phyloP scores from a whole-genome alignment of 805 yeast genomes.

The Debaryomyces castellii region DNA sequence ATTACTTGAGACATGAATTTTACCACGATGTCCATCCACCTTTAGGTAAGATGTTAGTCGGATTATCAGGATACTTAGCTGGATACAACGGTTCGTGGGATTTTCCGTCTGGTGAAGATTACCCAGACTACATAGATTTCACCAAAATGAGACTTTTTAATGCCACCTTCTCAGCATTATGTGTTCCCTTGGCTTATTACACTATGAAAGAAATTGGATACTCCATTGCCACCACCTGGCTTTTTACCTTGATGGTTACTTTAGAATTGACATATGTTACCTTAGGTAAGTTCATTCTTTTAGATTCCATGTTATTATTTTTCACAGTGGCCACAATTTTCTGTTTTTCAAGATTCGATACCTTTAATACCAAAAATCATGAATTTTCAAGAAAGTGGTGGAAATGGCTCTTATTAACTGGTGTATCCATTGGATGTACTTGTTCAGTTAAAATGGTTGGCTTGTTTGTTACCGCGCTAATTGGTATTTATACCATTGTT shows the following conservation, averaged over 20 bases:
- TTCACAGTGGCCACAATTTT: constrained; percentile 79
- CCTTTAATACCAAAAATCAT: constrained; percentile 43
- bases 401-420: constrained; percentile 86
- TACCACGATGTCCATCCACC: constrained; percentile 90
- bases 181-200: constrained; percentile 70
- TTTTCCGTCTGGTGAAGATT: constrained; percentile 64
- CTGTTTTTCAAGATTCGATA: constrained; percentile 71
- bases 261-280: constrained; percentile 70
- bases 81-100: constrained; percentile 79
- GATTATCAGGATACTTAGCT: constrained; percentile 76
- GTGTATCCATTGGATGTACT: constrained; percentile 83
- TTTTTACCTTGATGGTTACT: constrained; percentile 61
- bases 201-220: constrained; percentile 63
- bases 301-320: constrained; percentile 75
- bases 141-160: constrained; percentile 71
- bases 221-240: constrained; percentile 50
- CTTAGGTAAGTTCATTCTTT: constrained; percentile 68
- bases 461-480: constrained; percentile 78
- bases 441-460: constrained; percentile 98
- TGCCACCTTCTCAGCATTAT: constrained; percentile 62
- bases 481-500: constrained; percentile 85
- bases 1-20: constrained; percentile 74
- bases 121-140: constrained; percentile 62
- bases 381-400: constrained; percentile 81
- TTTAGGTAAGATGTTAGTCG: constrained; percentile 77